Conservation (phyloP, 495 filamentous ascomycete species). For the Parathielavia hyrcaniae region DNA sequence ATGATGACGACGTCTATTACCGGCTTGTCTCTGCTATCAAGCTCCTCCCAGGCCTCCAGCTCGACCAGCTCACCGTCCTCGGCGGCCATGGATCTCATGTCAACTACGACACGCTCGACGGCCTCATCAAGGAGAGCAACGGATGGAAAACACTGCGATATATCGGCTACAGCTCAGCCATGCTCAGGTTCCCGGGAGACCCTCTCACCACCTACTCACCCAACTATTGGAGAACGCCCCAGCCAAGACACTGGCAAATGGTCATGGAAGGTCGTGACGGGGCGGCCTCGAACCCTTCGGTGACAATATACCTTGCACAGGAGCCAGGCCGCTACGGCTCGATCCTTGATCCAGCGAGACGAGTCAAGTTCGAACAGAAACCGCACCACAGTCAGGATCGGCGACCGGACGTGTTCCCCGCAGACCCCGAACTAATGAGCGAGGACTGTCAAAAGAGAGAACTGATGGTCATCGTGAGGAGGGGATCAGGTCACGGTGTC, state of each 20-base stretch:
- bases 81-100: background rate
- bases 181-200: background rate
- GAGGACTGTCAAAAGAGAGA: background rate
- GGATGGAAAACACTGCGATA: constrained; percentile 12
- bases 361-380: background rate
- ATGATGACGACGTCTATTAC: background rate
- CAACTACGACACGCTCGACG: background rate
- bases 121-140: background rate
- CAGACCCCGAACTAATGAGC: constrained; percentile 2
- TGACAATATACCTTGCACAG: constrained; percentile 4
- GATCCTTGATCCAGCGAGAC: background rate
- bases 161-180: background rate
- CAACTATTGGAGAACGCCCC: background rate
- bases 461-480: constrained; percentile 1
- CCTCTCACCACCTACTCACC: no score
- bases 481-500: constrained; percentile 1
- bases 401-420: background rate
- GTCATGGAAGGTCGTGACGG: constrained; percentile 1
- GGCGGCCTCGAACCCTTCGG: background rate
- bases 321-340: background rate
- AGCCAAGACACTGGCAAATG: background rate
- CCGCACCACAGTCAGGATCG: background rate
- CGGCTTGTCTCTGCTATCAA: background rate
- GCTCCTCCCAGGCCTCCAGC: constrained; percentile 6
- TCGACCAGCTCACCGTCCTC: constrained; percentile 8